Evolutionary conservation across 2,329 filamentous ascomycete species (phyloP).

Genomic region (Trichoderma endophyticum): DNA sequence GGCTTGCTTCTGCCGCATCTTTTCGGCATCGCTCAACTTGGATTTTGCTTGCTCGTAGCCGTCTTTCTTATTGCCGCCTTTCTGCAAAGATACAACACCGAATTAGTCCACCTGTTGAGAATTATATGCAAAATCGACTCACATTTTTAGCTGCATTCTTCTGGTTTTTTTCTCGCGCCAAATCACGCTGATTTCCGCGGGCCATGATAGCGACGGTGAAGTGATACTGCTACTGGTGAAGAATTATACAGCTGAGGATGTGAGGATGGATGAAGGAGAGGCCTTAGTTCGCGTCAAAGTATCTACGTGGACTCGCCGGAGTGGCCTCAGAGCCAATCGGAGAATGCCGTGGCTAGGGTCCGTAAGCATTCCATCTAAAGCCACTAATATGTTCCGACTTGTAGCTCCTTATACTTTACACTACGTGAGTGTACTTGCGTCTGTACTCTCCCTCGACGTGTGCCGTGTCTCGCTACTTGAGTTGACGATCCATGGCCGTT

Average conservation of each 20-base stretch:
- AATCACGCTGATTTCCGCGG: constrained; percentile 93
- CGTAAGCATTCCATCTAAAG: not conserved
- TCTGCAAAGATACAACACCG: not conserved
- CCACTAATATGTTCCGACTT: not conserved
- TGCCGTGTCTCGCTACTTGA: not conserved
- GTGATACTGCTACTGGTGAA: not conserved
- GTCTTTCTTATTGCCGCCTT: not conserved
- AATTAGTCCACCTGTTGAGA: not conserved
- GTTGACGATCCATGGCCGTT: not conserved
- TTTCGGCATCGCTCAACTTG: constrained; percentile 1
- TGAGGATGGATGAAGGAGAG: not conserved
- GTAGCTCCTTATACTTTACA: not conserved
- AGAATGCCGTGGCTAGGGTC: not conserved
- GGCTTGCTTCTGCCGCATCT: constrained; percentile 7
- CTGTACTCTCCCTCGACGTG: not conserved
- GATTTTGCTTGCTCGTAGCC: not conserved
- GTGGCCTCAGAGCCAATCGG: not conserved
- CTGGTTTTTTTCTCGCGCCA: constrained; percentile 81
- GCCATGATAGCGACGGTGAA: constrained; percentile 67
- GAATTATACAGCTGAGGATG: not conserved
- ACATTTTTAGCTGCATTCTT: constrained; percentile 41
- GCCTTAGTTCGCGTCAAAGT: not conserved
- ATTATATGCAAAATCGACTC: not conserved
- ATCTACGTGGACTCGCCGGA: not conserved
- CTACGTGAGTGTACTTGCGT: not conserved